phyloP scores from a whole-genome alignment of 495 filamentous ascomycete genomes.

The Aspergillus sclerotioniger region DNA sequence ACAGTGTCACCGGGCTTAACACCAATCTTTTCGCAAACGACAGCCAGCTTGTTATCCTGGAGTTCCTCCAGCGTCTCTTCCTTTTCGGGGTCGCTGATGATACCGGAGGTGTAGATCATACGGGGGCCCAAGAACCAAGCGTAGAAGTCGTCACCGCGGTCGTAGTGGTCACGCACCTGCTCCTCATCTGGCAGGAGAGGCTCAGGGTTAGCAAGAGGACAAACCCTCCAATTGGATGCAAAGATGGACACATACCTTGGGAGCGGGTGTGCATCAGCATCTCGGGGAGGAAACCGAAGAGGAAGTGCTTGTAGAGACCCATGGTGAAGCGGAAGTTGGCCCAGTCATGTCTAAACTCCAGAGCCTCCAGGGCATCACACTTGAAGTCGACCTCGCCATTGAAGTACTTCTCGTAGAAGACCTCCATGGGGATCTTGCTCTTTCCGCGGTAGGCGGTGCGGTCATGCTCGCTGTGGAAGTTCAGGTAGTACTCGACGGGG shows the following conservation, averaged over 20 bases:
- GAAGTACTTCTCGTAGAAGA: constrained; percentile 69
- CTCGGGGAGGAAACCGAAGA: constrained; percentile 67
- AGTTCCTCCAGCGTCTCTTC: constrained; percentile 67
- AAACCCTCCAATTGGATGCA: neutral
- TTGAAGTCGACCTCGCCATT: constrained; percentile 63
- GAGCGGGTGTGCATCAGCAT: constrained; percentile 66
- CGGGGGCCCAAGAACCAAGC: constrained; percentile 71
- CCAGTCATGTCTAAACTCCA: constrained; percentile 70
- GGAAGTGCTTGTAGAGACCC: constrained; percentile 63
- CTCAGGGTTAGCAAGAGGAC: constrained; percentile 13
- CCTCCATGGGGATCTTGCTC: constrained; percentile 64
- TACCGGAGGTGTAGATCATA: constrained; percentile 73
- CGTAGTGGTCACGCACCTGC: constrained; percentile 73
- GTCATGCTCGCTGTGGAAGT: constrained; percentile 60
- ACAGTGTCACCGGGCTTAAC: constrained; percentile 59
- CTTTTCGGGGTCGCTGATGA: constrained; percentile 63
- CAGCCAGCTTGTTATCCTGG: constrained; percentile 68
- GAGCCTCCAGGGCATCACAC: constrained; percentile 56
- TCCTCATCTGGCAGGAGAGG: constrained; percentile 62
- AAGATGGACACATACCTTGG: constrained; percentile 49
- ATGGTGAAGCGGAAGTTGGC: constrained; percentile 67
- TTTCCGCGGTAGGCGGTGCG: constrained; percentile 55
- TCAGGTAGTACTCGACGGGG: constrained; percentile 61
- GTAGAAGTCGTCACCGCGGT: constrained; percentile 74
- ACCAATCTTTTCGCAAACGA: constrained; percentile 72